These are phyloP conservation scores for Periconia sp. DNA, from an alignment of 2,329 filamentous ascomycete species.

Conservation along the genomic window DNA sequence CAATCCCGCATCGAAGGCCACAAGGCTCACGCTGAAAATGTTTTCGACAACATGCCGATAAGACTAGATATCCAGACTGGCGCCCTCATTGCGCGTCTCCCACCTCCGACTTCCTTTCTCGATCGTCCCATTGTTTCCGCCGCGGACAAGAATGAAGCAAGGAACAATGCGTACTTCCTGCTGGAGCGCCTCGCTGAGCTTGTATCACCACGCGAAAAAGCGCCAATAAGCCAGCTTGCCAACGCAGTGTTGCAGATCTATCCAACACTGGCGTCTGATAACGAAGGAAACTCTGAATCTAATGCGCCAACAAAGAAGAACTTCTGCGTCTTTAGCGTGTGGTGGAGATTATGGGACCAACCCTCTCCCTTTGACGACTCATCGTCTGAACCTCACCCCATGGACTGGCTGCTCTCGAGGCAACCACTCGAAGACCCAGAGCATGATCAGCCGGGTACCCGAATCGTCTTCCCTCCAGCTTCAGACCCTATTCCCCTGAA, in stretches of 20 bases:
- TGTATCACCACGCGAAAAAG: conserved; percentile 54
- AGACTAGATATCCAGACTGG: conserved; percentile 51
- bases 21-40: conserved; percentile 60
- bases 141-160: conserved; percentile 24
- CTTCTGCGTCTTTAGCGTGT: conserved; percentile 28
- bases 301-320: conserved; percentile 9
- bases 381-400: conserved; percentile 7
- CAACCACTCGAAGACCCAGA: conserved; percentile 23
- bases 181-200: conserved; percentile 57
- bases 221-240: conserved; percentile 53
- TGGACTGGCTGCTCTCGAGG: conserved; percentile 36
- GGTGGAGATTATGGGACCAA: conserved; percentile 29
- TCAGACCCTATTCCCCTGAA: conserved; percentile 9
- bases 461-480: conserved; percentile 17
- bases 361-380: conserved; percentile 18
- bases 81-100: conserved; percentile 37
- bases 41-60: conserved; percentile 58
- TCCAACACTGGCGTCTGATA: conserved; percentile 26
- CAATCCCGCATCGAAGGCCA: conserved; percentile 59
- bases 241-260: conserved; percentile 51
- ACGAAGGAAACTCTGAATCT: neutral
- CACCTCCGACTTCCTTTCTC: conserved; percentile 27
- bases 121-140: conserved; percentile 16
- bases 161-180: conserved; percentile 48
- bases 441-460: neutral